Percentiles rank a stretch among this genome's conserved stretches.
These are phyloP conservation scores for Pythium utonaiense DNA, from an alignment of 352 stramenopile species.

Conservation along the genomic window DNA sequence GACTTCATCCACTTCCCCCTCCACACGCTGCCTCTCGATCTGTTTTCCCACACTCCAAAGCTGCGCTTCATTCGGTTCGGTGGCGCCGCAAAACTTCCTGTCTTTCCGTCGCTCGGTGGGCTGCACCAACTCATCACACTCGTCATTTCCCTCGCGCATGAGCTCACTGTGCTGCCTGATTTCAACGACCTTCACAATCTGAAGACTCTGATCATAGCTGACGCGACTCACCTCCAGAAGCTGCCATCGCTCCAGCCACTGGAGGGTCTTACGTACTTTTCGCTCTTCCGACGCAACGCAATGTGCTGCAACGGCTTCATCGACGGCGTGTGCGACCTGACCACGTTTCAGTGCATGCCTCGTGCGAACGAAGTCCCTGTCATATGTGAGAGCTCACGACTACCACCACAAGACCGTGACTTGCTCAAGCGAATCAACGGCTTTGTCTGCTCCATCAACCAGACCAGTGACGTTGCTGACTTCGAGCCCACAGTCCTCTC, in stretches of 20 bases:
- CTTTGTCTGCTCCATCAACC: conserved; percentile 7
- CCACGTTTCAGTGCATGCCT: conserved; percentile 5
- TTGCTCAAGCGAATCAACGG: background rate
- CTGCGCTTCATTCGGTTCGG: conserved; percentile 23
- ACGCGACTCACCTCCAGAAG: background rate
- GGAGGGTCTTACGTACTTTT: conserved; percentile 4
- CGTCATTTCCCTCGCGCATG: conserved; percentile 10
- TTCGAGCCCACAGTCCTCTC: conserved; percentile 1
- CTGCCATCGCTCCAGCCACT: conserved; percentile 13
- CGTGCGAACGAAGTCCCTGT: conserved; percentile 2
- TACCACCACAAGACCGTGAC: background rate
- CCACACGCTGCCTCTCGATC: background rate
- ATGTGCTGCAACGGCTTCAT: conserved; percentile 29
- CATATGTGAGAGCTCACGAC: conserved; percentile 1
- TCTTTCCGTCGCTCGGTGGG: conserved; percentile 7
- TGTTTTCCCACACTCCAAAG: conserved; percentile 15
- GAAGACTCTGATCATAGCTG: conserved; percentile 6
- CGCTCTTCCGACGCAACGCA: conserved; percentile 9
- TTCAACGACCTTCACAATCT: conserved; percentile 9
- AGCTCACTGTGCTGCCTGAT: conserved; percentile 9
- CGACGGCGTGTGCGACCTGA: conserved; percentile 16
- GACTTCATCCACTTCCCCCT: conserved; percentile 15
- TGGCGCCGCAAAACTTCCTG: background rate
- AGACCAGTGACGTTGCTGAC: conserved; percentile 12
- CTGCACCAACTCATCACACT: conserved; percentile 11